Evolutionary conservation across 1,284 basidiomycete species (phyloP).

Genomic region (Rhodotorula sp.): DNA sequence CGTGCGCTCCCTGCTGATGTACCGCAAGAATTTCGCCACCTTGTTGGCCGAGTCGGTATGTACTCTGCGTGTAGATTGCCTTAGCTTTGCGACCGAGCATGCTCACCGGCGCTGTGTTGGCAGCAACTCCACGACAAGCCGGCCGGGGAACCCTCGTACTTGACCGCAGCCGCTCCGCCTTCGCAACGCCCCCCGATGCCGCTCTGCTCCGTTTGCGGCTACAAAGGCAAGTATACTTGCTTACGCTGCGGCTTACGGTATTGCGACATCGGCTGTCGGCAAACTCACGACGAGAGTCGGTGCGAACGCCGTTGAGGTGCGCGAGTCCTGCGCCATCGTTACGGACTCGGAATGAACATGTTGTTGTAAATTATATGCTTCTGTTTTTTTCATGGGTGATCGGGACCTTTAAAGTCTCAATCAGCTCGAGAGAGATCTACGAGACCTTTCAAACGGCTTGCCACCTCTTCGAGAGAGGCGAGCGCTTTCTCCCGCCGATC

Average conservation of each 20-base stretch:
- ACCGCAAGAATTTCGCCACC: slow-evolving; percentile 68
- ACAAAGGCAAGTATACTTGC: slow-evolving; percentile 65
- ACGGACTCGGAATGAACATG: not conserved
- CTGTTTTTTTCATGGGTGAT: too few species aligned
- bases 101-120: not conserved
- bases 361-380: slow-evolving; percentile 1
- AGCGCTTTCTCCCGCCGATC: slow-evolving; percentile 20
- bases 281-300: slow-evolving; percentile 61
- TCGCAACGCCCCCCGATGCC: slow-evolving; percentile 57
- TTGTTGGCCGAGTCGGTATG: slow-evolving; percentile 75
- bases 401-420: not conserved
- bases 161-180: slow-evolving; percentile 58
- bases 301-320: slow-evolving; percentile 53
- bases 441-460: slow-evolving; percentile 21
- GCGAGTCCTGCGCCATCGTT: not conserved
- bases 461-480: slow-evolving; percentile 12
- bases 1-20: slow-evolving; percentile 70
- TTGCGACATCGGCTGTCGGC: slow-evolving; percentile 60
- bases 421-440: slow-evolving; percentile 34
- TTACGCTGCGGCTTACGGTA: slow-evolving; percentile 60
- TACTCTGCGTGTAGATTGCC: too few species aligned
- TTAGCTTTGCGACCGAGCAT: too few species aligned
- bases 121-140: slow-evolving; percentile 63
- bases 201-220: slow-evolving; percentile 66
- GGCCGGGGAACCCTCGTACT: slow-evolving; percentile 58